phyloP scores from a whole-genome alignment of 805 yeast genomes.

The Lipomyces mesembrius region DNA sequence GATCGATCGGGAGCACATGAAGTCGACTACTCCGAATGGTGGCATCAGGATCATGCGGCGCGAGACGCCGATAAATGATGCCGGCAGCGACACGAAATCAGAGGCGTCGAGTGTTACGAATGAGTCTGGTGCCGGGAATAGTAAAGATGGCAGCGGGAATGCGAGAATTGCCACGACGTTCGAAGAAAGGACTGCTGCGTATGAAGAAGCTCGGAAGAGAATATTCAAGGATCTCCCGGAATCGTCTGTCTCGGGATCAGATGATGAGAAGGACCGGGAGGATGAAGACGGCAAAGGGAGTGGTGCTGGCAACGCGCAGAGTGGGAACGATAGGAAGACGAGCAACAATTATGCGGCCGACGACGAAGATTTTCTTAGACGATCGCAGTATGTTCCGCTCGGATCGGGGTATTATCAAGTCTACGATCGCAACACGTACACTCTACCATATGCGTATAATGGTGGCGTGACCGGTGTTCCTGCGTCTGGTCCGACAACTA shows the following conservation, averaged over 20 bases:
- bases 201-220: slow-evolving; percentile 49
- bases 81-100: slow-evolving; percentile 25
- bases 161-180: slow-evolving; percentile 41
- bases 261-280: slow-evolving; percentile 16
- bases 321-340: slow-evolving; percentile 1
- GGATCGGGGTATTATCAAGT: slow-evolving; percentile 29
- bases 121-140: slow-evolving; percentile 20
- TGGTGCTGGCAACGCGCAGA: background rate
- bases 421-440: background rate
- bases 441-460: background rate
- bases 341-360: slow-evolving; percentile 1
- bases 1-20: slow-evolving; percentile 38
- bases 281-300: background rate
- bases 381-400: slow-evolving; percentile 34
- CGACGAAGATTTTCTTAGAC: slow-evolving; percentile 29
- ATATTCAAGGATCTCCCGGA: slow-evolving; percentile 46
- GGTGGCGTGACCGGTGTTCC: background rate
- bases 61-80: slow-evolving; percentile 26
- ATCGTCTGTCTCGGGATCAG: slow-evolving; percentile 13
- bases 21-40: slow-evolving; percentile 38
- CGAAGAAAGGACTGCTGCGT: slow-evolving; percentile 49
- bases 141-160: slow-evolving; percentile 54
- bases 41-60: slow-evolving; percentile 37
- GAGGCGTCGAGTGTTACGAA: slow-evolving; percentile 17
- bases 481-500: background rate